phyloP scores from a whole-genome alignment of 352 stramenopile genomes.

The Thalassiosira livingstoniorum region DNA sequence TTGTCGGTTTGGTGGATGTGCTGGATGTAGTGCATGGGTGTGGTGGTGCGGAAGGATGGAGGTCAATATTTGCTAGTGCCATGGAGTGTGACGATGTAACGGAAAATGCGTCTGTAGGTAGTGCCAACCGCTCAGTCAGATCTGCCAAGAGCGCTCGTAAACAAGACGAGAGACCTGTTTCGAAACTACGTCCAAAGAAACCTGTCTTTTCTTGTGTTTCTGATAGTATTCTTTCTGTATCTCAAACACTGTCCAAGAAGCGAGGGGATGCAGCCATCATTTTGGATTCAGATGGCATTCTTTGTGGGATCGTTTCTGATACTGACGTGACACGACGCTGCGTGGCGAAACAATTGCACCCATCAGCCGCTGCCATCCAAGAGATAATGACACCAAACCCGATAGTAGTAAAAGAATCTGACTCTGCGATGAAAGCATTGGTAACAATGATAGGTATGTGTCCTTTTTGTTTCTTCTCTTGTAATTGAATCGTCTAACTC shows the following conservation, averaged over 20 bases:
- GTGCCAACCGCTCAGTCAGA: conserved; percentile 16
- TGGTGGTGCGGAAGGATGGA: conserved; percentile 79
- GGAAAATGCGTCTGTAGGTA: conserved; percentile 61
- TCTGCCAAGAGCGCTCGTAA: conserved; percentile 8
- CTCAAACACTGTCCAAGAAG: conserved; percentile 90
- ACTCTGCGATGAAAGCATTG: conserved; percentile 95
- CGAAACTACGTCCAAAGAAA: conserved; percentile 81
- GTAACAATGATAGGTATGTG: conserved; percentile 97
- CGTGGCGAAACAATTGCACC: conserved; percentile 88
- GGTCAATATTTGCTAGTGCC: conserved; percentile 74
- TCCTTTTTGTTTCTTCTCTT: conserved; percentile 95
- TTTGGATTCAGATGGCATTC: conserved; percentile 87
- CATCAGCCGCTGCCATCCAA: conserved; percentile 84
- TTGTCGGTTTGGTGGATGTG: conserved; percentile 95
- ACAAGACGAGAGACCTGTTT: conserved; percentile 1
- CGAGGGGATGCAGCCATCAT: conserved; percentile 90
- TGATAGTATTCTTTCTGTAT: conserved; percentile 88
- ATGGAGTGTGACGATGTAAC: conserved; percentile 77
- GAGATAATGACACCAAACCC: conserved; percentile 96
- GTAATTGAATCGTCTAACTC: no score
- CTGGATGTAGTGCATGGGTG: conserved; percentile 92
- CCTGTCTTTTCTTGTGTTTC: conserved; percentile 89
- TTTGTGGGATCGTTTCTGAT: conserved; percentile 95
- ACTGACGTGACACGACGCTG: conserved; percentile 94
- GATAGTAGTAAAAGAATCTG: conserved; percentile 92